Percentiles rank a stretch among this genome's conserved stretches.
phyloP scores from a whole-genome alignment of 148 eudicot species.

The Amaranthus hypochondriacus region DNA sequence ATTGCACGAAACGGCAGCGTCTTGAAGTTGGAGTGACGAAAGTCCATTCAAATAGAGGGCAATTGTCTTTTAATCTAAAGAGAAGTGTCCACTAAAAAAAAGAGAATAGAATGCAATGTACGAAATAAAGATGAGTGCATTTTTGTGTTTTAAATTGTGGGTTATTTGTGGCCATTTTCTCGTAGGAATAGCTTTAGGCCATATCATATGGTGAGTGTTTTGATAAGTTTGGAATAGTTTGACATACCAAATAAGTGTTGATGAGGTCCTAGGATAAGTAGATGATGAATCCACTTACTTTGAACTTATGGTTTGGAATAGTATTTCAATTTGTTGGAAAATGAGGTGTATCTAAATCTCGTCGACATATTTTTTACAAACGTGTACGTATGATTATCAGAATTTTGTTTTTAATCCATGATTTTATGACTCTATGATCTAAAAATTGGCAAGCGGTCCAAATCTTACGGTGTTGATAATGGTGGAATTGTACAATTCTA shows the following conservation, averaged over 20 bases:
- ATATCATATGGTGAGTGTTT: background rate
- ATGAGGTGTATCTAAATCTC: background rate
- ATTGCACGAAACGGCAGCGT: conserved; percentile 25
- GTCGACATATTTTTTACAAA: background rate
- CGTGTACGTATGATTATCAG: too few relatives aligned
- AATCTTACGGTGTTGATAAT: too few relatives aligned
- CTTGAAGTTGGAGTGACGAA: conserved; percentile 26
- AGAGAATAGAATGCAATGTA: conserved; percentile 12
- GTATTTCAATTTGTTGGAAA: background rate
- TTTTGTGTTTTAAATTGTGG: background rate
- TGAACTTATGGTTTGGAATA: conserved; percentile 1
- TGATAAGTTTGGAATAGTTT: conserved; percentile 25
- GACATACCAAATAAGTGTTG: background rate
- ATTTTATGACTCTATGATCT: too few relatives aligned
- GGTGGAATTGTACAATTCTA: too few relatives aligned
- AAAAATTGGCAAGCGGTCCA: too few relatives aligned
- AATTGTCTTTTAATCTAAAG: conserved; percentile 19
- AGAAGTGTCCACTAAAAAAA: conserved; percentile 16
- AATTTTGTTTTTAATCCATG: too few relatives aligned
- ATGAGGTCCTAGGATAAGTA: conserved; percentile 5
- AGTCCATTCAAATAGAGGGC: conserved; percentile 15
- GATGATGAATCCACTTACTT: conserved; percentile 17
- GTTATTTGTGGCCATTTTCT: conserved; percentile 1
- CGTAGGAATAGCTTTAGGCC: background rate
- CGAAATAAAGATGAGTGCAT: background rate